These are phyloP conservation scores for Acanthamoeba lenticulata DNA, from an alignment of 208 protist species.

Conservation along the genomic window DNA sequence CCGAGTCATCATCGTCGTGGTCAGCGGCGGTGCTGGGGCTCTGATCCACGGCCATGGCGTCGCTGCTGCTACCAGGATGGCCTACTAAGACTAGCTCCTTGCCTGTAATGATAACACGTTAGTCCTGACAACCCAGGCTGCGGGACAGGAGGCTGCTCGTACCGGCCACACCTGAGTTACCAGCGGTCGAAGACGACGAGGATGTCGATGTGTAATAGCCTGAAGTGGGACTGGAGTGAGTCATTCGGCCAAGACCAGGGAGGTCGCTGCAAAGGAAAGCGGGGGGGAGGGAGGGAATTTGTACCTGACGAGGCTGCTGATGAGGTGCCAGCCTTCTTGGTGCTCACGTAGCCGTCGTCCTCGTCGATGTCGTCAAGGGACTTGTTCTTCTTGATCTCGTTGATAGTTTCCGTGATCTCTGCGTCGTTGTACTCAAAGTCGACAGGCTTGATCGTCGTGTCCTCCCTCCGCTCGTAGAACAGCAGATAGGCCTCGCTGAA, in stretches of 20 bases:
- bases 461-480: conserved; percentile 4
- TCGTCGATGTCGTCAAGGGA: background rate
- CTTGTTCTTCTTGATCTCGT: background rate
- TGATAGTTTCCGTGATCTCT: background rate
- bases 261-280: too few species aligned
- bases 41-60: background rate
- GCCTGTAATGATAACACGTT: background rate
- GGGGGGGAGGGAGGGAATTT: background rate
- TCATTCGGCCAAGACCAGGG: too few species aligned
- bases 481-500: background rate
- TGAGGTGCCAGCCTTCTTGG: background rate
- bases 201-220: conserved; percentile 1
- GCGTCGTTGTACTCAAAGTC: conserved; percentile 15
- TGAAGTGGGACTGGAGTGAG: background rate
- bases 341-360: background rate
- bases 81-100: background rate
- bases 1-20: background rate
- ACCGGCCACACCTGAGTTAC: background rate
- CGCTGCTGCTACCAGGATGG: background rate
- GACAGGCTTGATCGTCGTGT: background rate
- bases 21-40: background rate
- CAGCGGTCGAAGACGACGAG: background rate
- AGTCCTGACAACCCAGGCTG: background rate
- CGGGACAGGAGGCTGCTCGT: background rate
- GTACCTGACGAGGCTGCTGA: background rate